These are phyloP conservation scores for Colletotrichum australisinense DNA, from an alignment of 2,329 filamentous ascomycete genomes.

Conservation along the genomic window DNA sequence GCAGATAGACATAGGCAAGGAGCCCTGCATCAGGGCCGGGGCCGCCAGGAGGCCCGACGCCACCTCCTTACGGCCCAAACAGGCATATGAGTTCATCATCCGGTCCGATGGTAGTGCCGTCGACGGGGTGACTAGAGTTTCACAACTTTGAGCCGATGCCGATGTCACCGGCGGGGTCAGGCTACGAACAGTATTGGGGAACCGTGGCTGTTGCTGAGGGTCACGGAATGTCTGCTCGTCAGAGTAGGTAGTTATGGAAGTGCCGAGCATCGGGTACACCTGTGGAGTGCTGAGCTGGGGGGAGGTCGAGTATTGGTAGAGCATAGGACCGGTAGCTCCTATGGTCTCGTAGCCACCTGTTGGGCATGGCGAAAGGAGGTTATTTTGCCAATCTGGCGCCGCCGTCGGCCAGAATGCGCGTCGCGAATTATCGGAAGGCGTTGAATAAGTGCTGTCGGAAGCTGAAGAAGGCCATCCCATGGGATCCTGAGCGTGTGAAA, in stretches of 20 bases:
- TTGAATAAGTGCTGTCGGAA: constrained; percentile 61
- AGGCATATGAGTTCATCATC: constrained; percentile 47
- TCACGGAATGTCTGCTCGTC: constrained; percentile 50
- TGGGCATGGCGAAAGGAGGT: constrained; percentile 43
- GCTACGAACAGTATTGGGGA: constrained; percentile 59
- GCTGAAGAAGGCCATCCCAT: constrained; percentile 57
- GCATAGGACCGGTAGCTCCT: constrained; percentile 39
- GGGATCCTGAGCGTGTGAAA: constrained; percentile 45
- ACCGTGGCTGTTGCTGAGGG: constrained; percentile 49
- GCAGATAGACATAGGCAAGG: constrained; percentile 49
- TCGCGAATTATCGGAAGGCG: constrained; percentile 53
- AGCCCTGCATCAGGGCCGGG: constrained; percentile 50
- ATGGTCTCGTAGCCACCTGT: constrained; percentile 41
- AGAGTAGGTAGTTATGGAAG: constrained; percentile 49
- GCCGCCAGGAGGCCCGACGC: constrained; percentile 49
- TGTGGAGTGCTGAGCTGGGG: constrained; percentile 41
- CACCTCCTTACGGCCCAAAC: constrained; percentile 53
- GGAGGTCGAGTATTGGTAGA: constrained; percentile 44
- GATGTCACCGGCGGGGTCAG: constrained; percentile 57
- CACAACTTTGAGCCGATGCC: constrained; percentile 58
- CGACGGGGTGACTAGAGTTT: constrained; percentile 60
- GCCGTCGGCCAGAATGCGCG: constrained; percentile 38
- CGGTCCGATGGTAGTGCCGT: constrained; percentile 50
- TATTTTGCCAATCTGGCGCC: constrained; percentile 47
- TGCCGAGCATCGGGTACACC: constrained; percentile 49